These are phyloP conservation scores for Dipteronia sinensis DNA, from an alignment of 345 rosid genomes.

Conservation along the genomic window DNA sequence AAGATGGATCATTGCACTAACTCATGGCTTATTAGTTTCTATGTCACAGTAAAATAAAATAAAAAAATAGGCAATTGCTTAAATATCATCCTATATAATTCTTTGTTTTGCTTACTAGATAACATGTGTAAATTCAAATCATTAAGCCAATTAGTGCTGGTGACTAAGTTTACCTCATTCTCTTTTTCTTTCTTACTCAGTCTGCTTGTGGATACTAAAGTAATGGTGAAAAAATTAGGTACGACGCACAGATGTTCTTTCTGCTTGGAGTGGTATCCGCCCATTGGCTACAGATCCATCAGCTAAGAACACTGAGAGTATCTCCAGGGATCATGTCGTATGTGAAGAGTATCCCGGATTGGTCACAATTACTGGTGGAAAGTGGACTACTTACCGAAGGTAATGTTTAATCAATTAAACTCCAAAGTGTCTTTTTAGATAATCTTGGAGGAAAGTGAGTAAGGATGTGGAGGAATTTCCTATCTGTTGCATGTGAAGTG, in stretches of 20 bases:
- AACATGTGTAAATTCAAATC: background rate
- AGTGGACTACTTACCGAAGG: conserved; percentile 98
- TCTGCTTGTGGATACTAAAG: conserved; percentile 25
- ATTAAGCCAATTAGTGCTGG: background rate
- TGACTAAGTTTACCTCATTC: conserved; percentile 3
- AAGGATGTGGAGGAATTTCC: background rate
- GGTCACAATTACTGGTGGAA: conserved; percentile 98
- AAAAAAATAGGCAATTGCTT: background rate
- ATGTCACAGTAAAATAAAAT: background rate
- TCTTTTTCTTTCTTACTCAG: conserved; percentile 10
- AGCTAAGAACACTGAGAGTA: conserved; percentile 90
- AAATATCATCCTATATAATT: background rate
- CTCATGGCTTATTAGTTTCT: conserved; percentile 8
- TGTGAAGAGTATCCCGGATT: conserved; percentile 87
- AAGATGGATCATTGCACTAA: background rate
- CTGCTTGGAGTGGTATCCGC: conserved; percentile 99
- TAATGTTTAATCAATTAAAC: conserved; percentile 32
- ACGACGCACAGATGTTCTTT: conserved; percentile 89
- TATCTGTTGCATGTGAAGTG: background rate
- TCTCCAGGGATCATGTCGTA: conserved; percentile 96
- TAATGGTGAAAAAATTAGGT: conserved; percentile 50
- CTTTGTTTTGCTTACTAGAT: background rate
- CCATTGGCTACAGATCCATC: conserved; percentile 90
- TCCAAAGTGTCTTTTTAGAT: background rate
- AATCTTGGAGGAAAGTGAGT: background rate